These are phyloP conservation scores for Ogataea pignaliae DNA, from an alignment of 805 yeast species.

Conservation along the genomic window DNA sequence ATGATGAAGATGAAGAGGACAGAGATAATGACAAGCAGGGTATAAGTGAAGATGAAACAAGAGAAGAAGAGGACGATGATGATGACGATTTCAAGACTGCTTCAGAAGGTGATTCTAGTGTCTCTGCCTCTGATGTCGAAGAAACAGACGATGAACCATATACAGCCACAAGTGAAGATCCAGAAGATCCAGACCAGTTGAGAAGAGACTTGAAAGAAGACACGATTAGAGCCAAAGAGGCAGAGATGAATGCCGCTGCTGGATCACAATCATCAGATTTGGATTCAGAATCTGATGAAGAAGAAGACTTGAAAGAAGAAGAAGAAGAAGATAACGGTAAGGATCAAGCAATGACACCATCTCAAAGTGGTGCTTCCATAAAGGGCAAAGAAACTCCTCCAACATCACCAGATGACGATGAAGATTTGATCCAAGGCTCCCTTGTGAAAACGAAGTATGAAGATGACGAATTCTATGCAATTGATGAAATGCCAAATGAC, in stretches of 20 bases:
- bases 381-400: constrained; percentile 27
- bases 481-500: constrained; percentile 56
- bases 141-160: constrained; percentile 5
- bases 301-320: constrained; percentile 22
- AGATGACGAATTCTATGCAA: constrained; percentile 45
- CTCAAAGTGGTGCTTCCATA: constrained; percentile 9
- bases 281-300: background rate
- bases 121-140: constrained; percentile 7
- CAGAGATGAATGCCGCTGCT: no score
- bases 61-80: constrained; percentile 22
- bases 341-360: constrained; percentile 17
- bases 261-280: background rate
- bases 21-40: constrained; percentile 1
- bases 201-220: constrained; percentile 27
- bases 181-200: constrained; percentile 17
- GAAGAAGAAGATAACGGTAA: constrained; percentile 13
- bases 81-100: constrained; percentile 30
- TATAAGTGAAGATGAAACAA: background rate
- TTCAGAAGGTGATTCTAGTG: constrained; percentile 14
- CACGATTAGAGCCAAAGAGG: constrained; percentile 4
- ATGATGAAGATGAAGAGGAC: background rate
- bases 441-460: constrained; percentile 18
- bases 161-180: constrained; percentile 9
- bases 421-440: constrained; percentile 12
- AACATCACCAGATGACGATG: constrained; percentile 32